These are phyloP conservation scores for Epichloe sp. DNA, from an alignment of 2,329 filamentous ascomycete species.

Conservation along the genomic window DNA sequence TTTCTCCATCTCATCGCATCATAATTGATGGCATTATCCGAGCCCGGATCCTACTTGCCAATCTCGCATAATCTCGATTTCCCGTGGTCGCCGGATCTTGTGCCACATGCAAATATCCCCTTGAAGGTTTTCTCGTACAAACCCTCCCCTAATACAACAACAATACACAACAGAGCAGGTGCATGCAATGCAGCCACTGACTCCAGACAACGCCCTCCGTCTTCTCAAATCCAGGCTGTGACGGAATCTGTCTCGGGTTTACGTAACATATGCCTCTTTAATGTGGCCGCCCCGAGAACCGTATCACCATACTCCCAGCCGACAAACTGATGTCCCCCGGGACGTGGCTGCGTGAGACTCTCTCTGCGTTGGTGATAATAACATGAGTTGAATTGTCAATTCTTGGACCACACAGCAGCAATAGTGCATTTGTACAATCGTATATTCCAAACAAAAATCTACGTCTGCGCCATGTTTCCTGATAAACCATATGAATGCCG, in stretches of 20 bases:
- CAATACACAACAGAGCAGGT: no score
- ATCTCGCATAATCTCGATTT: not conserved
- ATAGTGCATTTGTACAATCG: not conserved
- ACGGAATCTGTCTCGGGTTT: not conserved
- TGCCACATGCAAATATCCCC: slow-evolving; percentile 1
- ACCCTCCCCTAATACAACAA: not conserved
- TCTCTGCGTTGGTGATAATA: not conserved
- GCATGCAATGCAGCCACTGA: no score
- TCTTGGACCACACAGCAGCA: not conserved
- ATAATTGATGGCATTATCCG: not conserved
- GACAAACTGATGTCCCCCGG: not conserved
- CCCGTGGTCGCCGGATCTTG: no score
- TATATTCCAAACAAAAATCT: not conserved
- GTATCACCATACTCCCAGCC: not conserved
- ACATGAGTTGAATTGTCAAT: no score
- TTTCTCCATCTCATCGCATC: not conserved
- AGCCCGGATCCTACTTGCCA: not conserved
- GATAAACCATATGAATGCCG: not conserved
- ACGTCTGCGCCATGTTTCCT: not conserved
- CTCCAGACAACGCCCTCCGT: no score
- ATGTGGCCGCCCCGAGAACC: not conserved
- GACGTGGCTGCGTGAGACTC: not conserved
- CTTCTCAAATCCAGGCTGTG: no score
- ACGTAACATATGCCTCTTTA: not conserved
- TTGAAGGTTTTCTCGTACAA: not conserved